These are phyloP conservation scores for Trichoderma aggressivum DNA, from an alignment of 2,329 filamentous ascomycete species.

Conservation along the genomic window DNA sequence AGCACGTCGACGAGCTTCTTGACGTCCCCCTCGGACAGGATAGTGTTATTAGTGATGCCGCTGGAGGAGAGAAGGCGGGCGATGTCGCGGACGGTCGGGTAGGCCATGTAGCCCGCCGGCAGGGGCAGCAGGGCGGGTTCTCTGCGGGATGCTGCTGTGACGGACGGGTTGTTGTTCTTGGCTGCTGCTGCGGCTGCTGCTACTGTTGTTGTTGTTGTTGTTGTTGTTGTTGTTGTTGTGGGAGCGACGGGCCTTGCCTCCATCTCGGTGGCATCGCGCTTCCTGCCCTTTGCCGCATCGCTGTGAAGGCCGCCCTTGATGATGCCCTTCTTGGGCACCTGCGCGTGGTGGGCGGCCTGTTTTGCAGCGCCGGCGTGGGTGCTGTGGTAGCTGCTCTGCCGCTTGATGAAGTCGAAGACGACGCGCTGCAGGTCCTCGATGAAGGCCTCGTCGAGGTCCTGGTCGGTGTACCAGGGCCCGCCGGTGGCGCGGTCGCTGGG, in stretches of 20 bases:
- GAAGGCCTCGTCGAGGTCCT: slow-evolving; percentile 83
- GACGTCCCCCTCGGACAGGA: slow-evolving; percentile 70
- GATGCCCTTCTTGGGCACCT: slow-evolving; percentile 54
- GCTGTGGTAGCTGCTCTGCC: slow-evolving; percentile 65
- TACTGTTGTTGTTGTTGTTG: neutral
- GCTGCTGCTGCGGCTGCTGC: no score
- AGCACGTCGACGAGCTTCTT: slow-evolving; percentile 84
- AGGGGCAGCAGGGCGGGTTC: slow-evolving; percentile 48
- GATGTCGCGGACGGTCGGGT: slow-evolving; percentile 77
- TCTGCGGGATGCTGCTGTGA: slow-evolving; percentile 27
- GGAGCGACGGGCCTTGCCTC: slow-evolving; percentile 16
- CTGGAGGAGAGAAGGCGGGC: slow-evolving; percentile 68
- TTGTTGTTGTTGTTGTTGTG: neutral
- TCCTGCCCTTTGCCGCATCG: slow-evolving; percentile 42
- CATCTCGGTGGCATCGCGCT: slow-evolving; percentile 47
- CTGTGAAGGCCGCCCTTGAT: slow-evolving; percentile 48
- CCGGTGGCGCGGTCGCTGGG: slow-evolving; percentile 89
- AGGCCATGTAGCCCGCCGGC: slow-evolving; percentile 67
- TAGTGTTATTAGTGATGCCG: slow-evolving; percentile 69
- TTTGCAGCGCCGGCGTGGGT: slow-evolving; percentile 34
- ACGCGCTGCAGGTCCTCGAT: slow-evolving; percentile 72
- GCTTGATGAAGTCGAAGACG: slow-evolving; percentile 70
- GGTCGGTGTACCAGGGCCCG: slow-evolving; percentile 91
- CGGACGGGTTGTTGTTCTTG: slow-evolving; percentile 15
- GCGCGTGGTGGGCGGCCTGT: slow-evolving; percentile 30